A percentile compares a stretch with the other conserved stretches of the same genome.
phyloP scores from a whole-genome alignment of 2,329 filamentous ascomycete species.

The Emergomyces pasteurianus region DNA sequence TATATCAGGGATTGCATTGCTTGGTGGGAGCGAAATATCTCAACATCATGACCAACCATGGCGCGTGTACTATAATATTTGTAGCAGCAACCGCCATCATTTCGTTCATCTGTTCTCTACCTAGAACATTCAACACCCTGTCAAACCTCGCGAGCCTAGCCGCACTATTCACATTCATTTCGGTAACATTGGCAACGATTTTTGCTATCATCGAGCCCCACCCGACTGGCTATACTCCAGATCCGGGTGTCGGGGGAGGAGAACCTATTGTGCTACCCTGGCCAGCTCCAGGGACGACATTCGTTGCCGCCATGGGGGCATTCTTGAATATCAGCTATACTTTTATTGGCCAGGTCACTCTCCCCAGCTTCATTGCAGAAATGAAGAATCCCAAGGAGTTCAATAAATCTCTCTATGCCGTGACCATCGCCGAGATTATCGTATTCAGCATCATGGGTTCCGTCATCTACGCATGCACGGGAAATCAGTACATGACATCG shows the following conservation, averaged over 20 bases:
- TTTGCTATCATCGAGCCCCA: slow-evolving; percentile 67
- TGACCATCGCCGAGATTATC: slow-evolving; percentile 77
- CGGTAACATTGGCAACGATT: slow-evolving; percentile 69
- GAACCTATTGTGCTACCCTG: slow-evolving; percentile 56
- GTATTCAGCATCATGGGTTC: slow-evolving; percentile 73
- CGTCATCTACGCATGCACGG: slow-evolving; percentile 76
- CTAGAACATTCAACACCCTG: slow-evolving; percentile 71
- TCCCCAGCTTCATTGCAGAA: slow-evolving; percentile 90
- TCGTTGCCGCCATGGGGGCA: slow-evolving; percentile 70
- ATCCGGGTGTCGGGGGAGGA: slow-evolving; percentile 38
- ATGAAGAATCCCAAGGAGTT: slow-evolving; percentile 77
- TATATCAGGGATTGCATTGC: slow-evolving; percentile 48
- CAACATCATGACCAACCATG: slow-evolving; percentile 69
- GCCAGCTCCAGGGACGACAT: slow-evolving; percentile 59
- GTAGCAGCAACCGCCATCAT: slow-evolving; percentile 61
- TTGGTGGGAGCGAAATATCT: slow-evolving; percentile 76
- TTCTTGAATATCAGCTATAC: slow-evolving; percentile 96
- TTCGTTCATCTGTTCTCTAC: slow-evolving; percentile 68
- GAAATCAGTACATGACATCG: slow-evolving; percentile 76
- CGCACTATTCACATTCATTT: slow-evolving; percentile 80
- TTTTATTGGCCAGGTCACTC: slow-evolving; percentile 88
- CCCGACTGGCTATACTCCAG: slow-evolving; percentile 53
- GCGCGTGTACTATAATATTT: slow-evolving; percentile 69
- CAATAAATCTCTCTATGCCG: slow-evolving; percentile 82
- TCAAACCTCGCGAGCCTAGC: slow-evolving; percentile 68